These are phyloP conservation scores for Jimgerdemannia flammicorona DNA, from an alignment of 192 early-diverging fungal genomes.

Conservation along the genomic window DNA sequence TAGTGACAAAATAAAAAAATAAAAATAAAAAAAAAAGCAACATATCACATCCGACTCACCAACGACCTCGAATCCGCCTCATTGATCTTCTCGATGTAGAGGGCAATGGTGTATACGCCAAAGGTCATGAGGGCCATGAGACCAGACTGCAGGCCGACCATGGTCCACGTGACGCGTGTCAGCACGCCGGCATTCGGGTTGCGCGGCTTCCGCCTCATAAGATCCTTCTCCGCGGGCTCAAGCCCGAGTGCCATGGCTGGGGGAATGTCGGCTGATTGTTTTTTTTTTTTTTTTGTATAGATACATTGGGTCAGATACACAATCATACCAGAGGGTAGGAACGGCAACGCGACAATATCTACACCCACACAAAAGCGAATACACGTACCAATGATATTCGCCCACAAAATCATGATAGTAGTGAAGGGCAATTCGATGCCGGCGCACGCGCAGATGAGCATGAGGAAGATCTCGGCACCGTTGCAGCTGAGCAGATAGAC, in stretches of 20 bases:
- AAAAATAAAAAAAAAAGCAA: background rate
- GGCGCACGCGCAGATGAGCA: constrained; percentile 70
- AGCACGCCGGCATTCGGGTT: constrained; percentile 74
- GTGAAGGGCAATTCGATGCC: constrained; percentile 86
- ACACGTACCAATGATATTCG: constrained; percentile 84
- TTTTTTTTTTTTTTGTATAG: too few relatives aligned
- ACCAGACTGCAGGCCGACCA: constrained; percentile 72
- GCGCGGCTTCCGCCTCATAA: constrained; percentile 84
- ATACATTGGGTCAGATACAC: too few relatives aligned
- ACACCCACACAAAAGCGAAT: background rate
- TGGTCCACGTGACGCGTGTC: constrained; percentile 49
- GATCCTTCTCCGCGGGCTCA: constrained; percentile 79
- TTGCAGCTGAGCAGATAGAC: constrained; percentile 94
- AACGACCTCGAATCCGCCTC: constrained; percentile 73
- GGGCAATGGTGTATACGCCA: constrained; percentile 53
- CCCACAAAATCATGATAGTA: constrained; percentile 93
- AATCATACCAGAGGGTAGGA: too few relatives aligned
- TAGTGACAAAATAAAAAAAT: background rate
- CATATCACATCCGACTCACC: constrained; percentile 46
- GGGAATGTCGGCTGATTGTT: constrained; percentile 77
- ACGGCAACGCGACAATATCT: background rate
- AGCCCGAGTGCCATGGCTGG: constrained; percentile 93
- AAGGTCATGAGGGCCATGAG: constrained; percentile 65
- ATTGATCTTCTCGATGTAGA: constrained; percentile 61
- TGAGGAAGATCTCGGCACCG: constrained; percentile 90